Base-by-base conservation (phyloP, 1,139 yeast genomes). In the Lodderomyces oxycetoniae region DNA sequence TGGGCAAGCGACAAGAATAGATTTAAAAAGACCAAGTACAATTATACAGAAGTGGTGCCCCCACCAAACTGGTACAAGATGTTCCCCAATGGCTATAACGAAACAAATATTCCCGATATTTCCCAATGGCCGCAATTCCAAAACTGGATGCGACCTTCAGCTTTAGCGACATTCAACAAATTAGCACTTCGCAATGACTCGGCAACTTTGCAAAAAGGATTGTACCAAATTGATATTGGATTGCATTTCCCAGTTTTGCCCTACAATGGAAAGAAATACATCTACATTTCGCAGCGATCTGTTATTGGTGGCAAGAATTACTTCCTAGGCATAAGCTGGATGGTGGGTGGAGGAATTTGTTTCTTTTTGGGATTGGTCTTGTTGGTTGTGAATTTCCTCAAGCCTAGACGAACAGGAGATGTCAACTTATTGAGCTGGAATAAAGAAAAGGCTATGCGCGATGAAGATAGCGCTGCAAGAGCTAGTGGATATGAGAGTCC, bases 71-170 rank as follows among this genome's bases (percentile, higher is more conserved):
- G 93, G 93, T 60, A 59, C 33, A 70, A 71, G 44, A 61, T 44
- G 52, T 83, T 59, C 49, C 93, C 93, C 1, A 55, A 81, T 38
- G 91, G 91, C 1, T 83, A 83, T 54, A 81, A 78, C 19, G 74
- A 66, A 22, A 67, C 71, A 3, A 82, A 81, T 52, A 49, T 83
- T 38, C 86, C 85, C 2, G 74, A 77, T 47, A 52, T 83, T 27
- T 65, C 77, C 1, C 57, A 60, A 7, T 74, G 82, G 75, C 53
- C 50, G 37, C 87, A 86, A 50, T 79, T 91, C 54, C 97, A 91
- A 61, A 91, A 89, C 56, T 91, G 99, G 99, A 89, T 91, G 96
- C 79, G 88, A 50, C 81, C 97, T 2, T 82, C 96, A 3, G 97
- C 91, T 1, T 69, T 93, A 42, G 81, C 97, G 7, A 78, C 78